A percentile compares a stretch with the other conserved stretches of the same genome.
Evolutionary conservation across 139 green algal genomes (phyloP).

Genomic region (Picochlorum sp.): DNA sequence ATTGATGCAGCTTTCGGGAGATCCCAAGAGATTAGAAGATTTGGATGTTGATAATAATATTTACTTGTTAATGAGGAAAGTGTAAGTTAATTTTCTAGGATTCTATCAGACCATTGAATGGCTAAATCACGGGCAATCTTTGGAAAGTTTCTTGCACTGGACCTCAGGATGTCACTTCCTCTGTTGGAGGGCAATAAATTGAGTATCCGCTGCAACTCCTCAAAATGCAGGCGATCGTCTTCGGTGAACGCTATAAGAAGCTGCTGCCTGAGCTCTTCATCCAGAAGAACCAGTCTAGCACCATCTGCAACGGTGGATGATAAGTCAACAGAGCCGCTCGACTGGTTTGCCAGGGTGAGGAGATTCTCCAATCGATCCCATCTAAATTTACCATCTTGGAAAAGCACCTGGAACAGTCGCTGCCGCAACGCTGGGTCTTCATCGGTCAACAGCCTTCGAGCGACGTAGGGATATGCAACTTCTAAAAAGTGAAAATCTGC

Average conservation of each 20-base stretch:
- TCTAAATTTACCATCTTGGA: constrained; percentile 83
- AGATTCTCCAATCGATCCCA: constrained; percentile 96
- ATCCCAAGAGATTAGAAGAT: constrained; percentile 71
- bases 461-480: constrained; percentile 66
- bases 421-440: constrained; percentile 86
- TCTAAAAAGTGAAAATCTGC: constrained; percentile 97
- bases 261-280: constrained; percentile 68
- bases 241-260: constrained; percentile 89
- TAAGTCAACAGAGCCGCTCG: constrained; percentile 59
- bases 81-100: constrained; percentile 34
- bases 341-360: constrained; percentile 60
- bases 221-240: constrained; percentile 86
- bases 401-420: constrained; percentile 87
- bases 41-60: constrained; percentile 79
- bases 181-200: constrained; percentile 26
- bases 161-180: constrained; percentile 19
- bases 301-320: constrained; percentile 75
- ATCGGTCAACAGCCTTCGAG: constrained; percentile 84
- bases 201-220: constrained; percentile 55
- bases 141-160: constrained; percentile 32
- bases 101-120: constrained; percentile 43
- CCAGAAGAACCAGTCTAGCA: constrained; percentile 57
- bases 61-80: constrained; percentile 84
- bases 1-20: constrained; percentile 83
- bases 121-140: constrained; percentile 37